phyloP scores from a whole-genome alignment of 176 grass and related monocot species.

The Poa pratensis region DNA sequence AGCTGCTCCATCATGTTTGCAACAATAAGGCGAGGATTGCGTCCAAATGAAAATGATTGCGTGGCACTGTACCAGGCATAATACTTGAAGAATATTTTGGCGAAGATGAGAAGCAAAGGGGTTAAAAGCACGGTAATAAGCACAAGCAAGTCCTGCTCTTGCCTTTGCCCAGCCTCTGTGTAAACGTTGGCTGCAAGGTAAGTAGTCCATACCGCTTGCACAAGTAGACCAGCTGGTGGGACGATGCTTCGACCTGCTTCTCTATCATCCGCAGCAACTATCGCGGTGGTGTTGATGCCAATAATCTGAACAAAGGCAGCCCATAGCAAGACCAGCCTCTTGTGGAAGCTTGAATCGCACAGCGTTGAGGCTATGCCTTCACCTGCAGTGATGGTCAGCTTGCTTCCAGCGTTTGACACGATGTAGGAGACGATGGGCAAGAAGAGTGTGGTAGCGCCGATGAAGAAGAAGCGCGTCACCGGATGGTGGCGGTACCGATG shows the following conservation, averaged over 20 bases:
- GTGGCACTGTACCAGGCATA: neutral
- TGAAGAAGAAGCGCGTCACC: slow-evolving; percentile 14
- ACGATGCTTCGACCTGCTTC: neutral
- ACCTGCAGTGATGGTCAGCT: neutral
- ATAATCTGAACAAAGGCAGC: slow-evolving; percentile 6
- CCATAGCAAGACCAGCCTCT: neutral
- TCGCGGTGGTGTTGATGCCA: neutral
- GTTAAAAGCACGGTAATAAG: too few relatives aligned
- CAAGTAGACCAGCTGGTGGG: neutral
- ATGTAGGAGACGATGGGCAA: slow-evolving; percentile 32
- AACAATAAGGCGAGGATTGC: neutral
- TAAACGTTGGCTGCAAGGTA: neutral
- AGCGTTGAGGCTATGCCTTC: neutral
- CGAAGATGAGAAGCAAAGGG: neutral
- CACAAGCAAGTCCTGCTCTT: too few relatives aligned
- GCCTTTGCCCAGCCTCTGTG: too few relatives aligned
- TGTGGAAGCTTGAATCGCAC: accelerated
- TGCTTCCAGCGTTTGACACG: neutral
- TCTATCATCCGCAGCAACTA: slow-evolving; percentile 4
- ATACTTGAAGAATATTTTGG: slow-evolving; percentile 9
- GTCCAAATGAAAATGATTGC: neutral
- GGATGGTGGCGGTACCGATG: neutral
- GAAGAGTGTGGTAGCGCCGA: slow-evolving; percentile 4
- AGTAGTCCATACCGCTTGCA: slow-evolving; percentile 3
- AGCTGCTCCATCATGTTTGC: slow-evolving; percentile 36